Evolutionary conservation across 495 filamentous ascomycete species (phyloP), one percentile per base, ranked within the genome.

Genomic region (Daldinia loculata): DNA sequence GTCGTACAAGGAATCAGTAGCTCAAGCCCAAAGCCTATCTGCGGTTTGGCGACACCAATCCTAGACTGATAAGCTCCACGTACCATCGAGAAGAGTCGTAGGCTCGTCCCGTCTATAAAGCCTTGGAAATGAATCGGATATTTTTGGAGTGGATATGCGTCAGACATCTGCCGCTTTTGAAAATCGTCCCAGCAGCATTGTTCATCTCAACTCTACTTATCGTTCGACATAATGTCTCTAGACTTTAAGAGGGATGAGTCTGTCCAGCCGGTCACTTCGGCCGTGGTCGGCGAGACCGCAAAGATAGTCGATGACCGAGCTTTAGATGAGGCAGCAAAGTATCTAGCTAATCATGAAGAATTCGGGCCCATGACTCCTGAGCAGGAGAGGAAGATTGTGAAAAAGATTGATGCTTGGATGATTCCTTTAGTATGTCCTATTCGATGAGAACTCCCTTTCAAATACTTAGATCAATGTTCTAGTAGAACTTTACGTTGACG

Each of bases 341-440:
- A 72, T 61, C 64, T 72, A 26, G 70, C 70, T 14, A 61, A 69
- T 27, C 64, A 67, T 56, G 70, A 67, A 17, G 60, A 72, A 17
- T 72, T 64, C 17, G 70, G 60, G 3, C 64, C 65, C 0, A 72
- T 72, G 70, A 69, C 60, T 52, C 70, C 70, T 12, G 70, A 79
- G 3, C 74, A 82, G 55, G 81, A 83, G 72, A 81, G 79, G 41
- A 57, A 61, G 24, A 74, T 83, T 12, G 76, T 83, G 19, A 77
- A 77, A 56, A 83, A 80, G 71, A 81, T 82, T 53, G 80, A 83
- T 61, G 75, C 77, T 75, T 81, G 81, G 80, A 80, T 83, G 63
- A 76, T 83, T 61, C 81, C 81, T 9, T 66, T 82, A 70, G 80
- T 83, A 75, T 75, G 79, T 64, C 59, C 73, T 29, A 29, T 29